Evolutionary conservation across 1,284 basidiomycete species (phyloP).

Genomic region (Apiotrichum siamense): DNA sequence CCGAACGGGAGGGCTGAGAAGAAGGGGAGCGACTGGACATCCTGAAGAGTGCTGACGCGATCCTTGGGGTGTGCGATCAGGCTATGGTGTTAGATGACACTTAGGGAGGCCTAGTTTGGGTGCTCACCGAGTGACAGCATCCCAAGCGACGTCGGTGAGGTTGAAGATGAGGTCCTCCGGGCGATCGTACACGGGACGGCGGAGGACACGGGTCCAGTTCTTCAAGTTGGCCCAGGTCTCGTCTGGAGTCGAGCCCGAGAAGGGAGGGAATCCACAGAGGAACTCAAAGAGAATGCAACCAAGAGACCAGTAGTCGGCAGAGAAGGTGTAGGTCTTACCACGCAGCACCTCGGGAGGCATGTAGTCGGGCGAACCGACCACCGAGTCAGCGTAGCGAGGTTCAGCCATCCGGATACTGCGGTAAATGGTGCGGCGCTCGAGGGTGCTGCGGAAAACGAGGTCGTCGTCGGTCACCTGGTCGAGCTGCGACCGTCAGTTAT

Average conservation of each 20-base stretch:
- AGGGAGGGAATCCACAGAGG: constrained; percentile 91
- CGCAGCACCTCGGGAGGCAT: constrained; percentile 74
- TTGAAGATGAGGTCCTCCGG: constrained; percentile 98
- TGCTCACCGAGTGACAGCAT: constrained; percentile 73
- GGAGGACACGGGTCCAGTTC: constrained; percentile 90
- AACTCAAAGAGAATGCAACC: constrained; percentile 99
- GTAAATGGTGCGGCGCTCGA: constrained; percentile 93
- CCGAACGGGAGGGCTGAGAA: constrained; percentile 73
- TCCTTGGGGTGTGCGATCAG: constrained; percentile 69
- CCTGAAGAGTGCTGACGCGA: constrained; percentile 67
- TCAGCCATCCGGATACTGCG: constrained; percentile 86
- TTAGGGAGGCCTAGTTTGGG: background rate
- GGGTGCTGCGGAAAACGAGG: constrained; percentile 82
- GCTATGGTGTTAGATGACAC: constrained; percentile 23
- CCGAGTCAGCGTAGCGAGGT: constrained; percentile 91
- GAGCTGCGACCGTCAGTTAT: constrained; percentile 53
- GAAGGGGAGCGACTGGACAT: constrained; percentile 77
- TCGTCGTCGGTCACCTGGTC: constrained; percentile 95
- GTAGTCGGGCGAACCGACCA: constrained; percentile 97
- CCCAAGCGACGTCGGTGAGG: constrained; percentile 88
- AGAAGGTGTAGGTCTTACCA: constrained; percentile 88
- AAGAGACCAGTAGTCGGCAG: constrained; percentile 97
- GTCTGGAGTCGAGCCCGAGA: constrained; percentile 89
- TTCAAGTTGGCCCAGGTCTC: constrained; percentile 99
- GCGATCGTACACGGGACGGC: constrained; percentile 89